These are phyloP conservation scores for Suillus weaverae DNA, from an alignment of 768 basidiomycete species.

Conservation along the genomic window DNA sequence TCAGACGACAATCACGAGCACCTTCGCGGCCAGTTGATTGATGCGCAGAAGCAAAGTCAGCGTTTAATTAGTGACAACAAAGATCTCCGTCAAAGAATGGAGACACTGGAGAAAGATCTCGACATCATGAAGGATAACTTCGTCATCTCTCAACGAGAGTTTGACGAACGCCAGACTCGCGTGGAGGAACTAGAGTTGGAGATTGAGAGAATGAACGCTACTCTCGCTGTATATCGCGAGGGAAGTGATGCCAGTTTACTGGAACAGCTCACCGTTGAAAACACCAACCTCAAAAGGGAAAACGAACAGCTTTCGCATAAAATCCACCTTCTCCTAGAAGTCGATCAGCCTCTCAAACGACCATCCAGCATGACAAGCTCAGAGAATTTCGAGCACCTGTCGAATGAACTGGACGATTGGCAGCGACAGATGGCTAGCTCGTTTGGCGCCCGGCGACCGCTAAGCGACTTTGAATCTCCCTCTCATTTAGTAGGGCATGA, in stretches of 20 bases:
- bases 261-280: conserved; percentile 83
- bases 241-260: conserved; percentile 75
- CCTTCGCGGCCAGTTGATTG: conserved; percentile 69
- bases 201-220: conserved; percentile 71
- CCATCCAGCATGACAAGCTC: conserved; percentile 79
- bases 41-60: conserved; percentile 75
- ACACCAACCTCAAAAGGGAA: conserved; percentile 74
- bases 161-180: conserved; percentile 72
- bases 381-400: conserved; percentile 81
- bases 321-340: conserved; percentile 85
- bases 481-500: conserved; percentile 46
- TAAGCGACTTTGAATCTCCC: conserved; percentile 71
- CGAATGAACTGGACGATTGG: conserved; percentile 84
- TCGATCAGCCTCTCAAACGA: conserved; percentile 76
- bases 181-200: conserved; percentile 82
- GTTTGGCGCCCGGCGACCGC: conserved; percentile 68
- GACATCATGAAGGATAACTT: conserved; percentile 69
- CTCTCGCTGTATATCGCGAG: conserved; percentile 70
- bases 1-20: conserved; percentile 69
- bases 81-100: conserved; percentile 72
- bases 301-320: conserved; percentile 91
- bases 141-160: conserved; percentile 70
- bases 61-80: conserved; percentile 73
- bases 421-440: conserved; percentile 80
- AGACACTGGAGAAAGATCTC: conserved; percentile 73